Conservation (phyloP, 73 alveolate species). For the Diophrys appendiculata region DNA sequence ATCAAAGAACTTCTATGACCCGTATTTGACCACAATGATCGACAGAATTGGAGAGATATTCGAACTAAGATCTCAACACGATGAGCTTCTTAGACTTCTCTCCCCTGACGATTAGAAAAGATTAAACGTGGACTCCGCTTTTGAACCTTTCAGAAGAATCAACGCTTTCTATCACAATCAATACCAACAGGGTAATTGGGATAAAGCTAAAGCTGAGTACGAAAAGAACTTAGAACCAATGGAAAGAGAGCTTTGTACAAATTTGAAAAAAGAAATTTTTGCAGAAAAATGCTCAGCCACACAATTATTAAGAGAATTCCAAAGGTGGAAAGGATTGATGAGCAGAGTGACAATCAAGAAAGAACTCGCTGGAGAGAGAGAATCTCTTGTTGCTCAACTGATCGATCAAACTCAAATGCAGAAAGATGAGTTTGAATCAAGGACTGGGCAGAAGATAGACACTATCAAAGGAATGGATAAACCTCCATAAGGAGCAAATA, state of each 20-base stretch:
- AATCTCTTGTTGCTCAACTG: slow-evolving; percentile 63
- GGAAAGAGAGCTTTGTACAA: slow-evolving; percentile 63
- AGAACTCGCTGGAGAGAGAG: slow-evolving; percentile 76
- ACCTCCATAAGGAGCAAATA: slow-evolving; percentile 69
- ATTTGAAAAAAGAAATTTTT: slow-evolving; percentile 68
- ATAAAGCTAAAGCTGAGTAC: slow-evolving; percentile 60
- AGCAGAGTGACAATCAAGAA: slow-evolving; percentile 68
- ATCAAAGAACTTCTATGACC: slow-evolving; percentile 43
- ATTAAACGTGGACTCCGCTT: slow-evolving; percentile 58
- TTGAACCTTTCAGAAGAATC: slow-evolving; percentile 70
- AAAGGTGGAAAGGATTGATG: slow-evolving; percentile 88
- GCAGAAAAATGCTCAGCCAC: slow-evolving; percentile 66
- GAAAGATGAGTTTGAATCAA: slow-evolving; percentile 75
- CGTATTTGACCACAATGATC: slow-evolving; percentile 47
- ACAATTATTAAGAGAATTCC: slow-evolving; percentile 76
- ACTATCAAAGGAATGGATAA: slow-evolving; percentile 67
- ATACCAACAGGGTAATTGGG: slow-evolving; percentile 51
- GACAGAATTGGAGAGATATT: slow-evolving; percentile 61
- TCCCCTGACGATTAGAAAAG: slow-evolving; percentile 70
- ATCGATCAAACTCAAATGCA: slow-evolving; percentile 55
- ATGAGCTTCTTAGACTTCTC: slow-evolving; percentile 69
- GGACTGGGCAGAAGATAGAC: slow-evolving; percentile 70
- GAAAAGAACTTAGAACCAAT: slow-evolving; percentile 54
- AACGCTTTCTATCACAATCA: slow-evolving; percentile 66
- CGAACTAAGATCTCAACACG: slow-evolving; percentile 68